phyloP scores from a whole-genome alignment of 805 yeast species.

The Saccharomycopsis babjevae region DNA sequence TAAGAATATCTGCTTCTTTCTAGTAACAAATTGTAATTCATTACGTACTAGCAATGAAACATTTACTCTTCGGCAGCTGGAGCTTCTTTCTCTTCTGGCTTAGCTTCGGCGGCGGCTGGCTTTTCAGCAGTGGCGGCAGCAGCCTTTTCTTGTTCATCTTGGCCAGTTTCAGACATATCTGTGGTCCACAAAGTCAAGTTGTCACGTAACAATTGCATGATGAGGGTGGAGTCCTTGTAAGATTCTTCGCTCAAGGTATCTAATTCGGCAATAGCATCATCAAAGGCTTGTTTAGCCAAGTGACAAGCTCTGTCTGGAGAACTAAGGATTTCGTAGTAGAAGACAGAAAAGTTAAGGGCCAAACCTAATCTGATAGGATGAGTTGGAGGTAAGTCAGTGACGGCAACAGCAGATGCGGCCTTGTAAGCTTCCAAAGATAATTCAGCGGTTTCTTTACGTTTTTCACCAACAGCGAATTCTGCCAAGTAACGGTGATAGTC shows the following conservation, averaged over 20 bases:
- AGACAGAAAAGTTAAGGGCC: slow-evolving; percentile 95
- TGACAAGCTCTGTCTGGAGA: slow-evolving; percentile 99
- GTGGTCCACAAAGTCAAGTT: slow-evolving; percentile 97
- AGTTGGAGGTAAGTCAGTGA: slow-evolving; percentile 94
- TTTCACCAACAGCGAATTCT: slow-evolving; percentile 86
- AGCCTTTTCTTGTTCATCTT: slow-evolving; percentile 33
- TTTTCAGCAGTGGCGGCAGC: slow-evolving; percentile 26
- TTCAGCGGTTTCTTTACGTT: slow-evolving; percentile 87
- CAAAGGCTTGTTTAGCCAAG: slow-evolving; percentile 97
- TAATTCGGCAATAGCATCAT: slow-evolving; percentile 97
- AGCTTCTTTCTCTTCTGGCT: slow-evolving; percentile 14
- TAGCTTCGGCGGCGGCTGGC: slow-evolving; percentile 22
- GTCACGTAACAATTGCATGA: slow-evolving; percentile 98
- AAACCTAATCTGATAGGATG: slow-evolving; percentile 97
- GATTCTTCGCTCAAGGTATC: slow-evolving; percentile 97
- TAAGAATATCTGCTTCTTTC: neutral
- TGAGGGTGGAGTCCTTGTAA: slow-evolving; percentile 95
- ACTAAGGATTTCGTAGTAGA: slow-evolving; percentile 95
- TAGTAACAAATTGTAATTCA: neutral
- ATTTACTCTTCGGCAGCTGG: slow-evolving; percentile 12
- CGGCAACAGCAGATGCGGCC: slow-evolving; percentile 94
- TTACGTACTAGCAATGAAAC: neutral
- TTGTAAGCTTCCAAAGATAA: slow-evolving; percentile 90
- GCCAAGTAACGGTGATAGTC: slow-evolving; percentile 99
- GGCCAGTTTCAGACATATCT: slow-evolving; percentile 79